Evolutionary conservation across 768 basidiomycete species (phyloP).

Genomic region (Neoboletus magnificus): DNA sequence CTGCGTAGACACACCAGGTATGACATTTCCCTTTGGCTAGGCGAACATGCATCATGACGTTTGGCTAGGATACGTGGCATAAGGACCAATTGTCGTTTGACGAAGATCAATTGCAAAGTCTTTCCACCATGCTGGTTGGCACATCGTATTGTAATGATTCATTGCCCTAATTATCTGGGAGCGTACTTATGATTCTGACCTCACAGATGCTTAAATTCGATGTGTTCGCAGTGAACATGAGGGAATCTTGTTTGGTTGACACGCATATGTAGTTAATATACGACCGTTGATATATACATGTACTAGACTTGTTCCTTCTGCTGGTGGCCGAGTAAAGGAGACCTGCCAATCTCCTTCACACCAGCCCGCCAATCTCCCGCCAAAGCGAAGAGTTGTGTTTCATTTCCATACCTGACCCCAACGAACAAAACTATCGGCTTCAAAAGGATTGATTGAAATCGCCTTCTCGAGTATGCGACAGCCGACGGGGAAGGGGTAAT

Average conservation of each 20-base stretch:
- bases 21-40: slow-evolving; percentile 1
- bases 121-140: slow-evolving; percentile 86
- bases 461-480: neutral
- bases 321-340: neutral
- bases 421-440: neutral
- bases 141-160: slow-evolving; percentile 76
- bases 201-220: slow-evolving; percentile 26
- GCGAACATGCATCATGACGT: slow-evolving; percentile 4
- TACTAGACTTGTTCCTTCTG: neutral
- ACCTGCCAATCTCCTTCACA: neutral
- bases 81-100: slow-evolving; percentile 84
- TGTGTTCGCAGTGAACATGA: slow-evolving; percentile 1
- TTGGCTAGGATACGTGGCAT: slow-evolving; percentile 80
- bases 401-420: neutral
- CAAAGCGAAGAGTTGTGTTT: neutral
- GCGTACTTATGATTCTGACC: slow-evolving; percentile 13
- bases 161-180: neutral
- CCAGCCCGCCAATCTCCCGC: no score
- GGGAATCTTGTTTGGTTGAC: neutral
- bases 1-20: slow-evolving; percentile 60
- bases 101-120: slow-evolving; percentile 84
- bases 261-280: neutral
- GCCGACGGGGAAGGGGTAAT: slow-evolving; percentile 2
- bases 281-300: slow-evolving; percentile 2
- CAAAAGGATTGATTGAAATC: slow-evolving; percentile 16